Percentiles rank a stretch among this genome's conserved stretches.
phyloP scores from a whole-genome alignment of 1,284 basidiomycete species.

The Boletus mariae region DNA sequence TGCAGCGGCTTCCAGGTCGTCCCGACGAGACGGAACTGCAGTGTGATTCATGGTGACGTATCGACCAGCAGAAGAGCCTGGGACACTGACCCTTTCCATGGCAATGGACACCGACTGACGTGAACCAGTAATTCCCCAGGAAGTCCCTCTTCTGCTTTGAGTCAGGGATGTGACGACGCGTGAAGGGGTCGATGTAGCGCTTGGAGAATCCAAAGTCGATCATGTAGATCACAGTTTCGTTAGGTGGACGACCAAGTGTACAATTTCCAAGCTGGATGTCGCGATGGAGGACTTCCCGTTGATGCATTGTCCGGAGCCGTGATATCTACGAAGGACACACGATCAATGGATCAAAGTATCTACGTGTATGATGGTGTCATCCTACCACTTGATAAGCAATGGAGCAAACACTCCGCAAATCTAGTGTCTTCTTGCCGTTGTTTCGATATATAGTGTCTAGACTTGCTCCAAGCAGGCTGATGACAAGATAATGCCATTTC shows the following conservation, averaged over 20 bases:
- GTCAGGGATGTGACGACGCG: conserved; percentile 63
- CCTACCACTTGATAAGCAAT: conserved; percentile 71
- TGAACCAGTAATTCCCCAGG: conserved; percentile 79
- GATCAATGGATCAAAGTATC: conserved; percentile 13
- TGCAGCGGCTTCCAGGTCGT: conserved; percentile 71
- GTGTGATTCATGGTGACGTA: conserved; percentile 17
- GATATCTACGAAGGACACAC: conserved; percentile 45
- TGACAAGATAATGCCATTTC: conserved; percentile 68
- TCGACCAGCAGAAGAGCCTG: conserved; percentile 13
- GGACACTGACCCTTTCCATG: conserved; percentile 56
- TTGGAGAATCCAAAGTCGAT: conserved; percentile 82
- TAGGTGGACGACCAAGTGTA: conserved; percentile 53
- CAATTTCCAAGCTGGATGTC: conserved; percentile 78
- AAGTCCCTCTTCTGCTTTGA: conserved; percentile 65
- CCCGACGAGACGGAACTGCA: conserved; percentile 67
- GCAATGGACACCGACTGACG: conserved; percentile 71
- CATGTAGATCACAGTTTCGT: conserved; percentile 67
- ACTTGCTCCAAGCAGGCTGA: conserved; percentile 67
- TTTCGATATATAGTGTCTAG: conserved; percentile 58
- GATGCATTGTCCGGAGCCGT: conserved; percentile 69
- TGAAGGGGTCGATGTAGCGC: conserved; percentile 61
- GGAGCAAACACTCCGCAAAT: conserved; percentile 64
- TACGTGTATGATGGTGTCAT: conserved; percentile 19
- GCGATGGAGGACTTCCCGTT: conserved; percentile 64
- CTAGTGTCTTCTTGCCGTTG: conserved; percentile 55